Percentiles rank a stretch among this genome's conserved stretches.
These are phyloP conservation scores for Aspergillus sergii DNA, from an alignment of 2,329 filamentous ascomycete species.

Conservation along the genomic window DNA sequence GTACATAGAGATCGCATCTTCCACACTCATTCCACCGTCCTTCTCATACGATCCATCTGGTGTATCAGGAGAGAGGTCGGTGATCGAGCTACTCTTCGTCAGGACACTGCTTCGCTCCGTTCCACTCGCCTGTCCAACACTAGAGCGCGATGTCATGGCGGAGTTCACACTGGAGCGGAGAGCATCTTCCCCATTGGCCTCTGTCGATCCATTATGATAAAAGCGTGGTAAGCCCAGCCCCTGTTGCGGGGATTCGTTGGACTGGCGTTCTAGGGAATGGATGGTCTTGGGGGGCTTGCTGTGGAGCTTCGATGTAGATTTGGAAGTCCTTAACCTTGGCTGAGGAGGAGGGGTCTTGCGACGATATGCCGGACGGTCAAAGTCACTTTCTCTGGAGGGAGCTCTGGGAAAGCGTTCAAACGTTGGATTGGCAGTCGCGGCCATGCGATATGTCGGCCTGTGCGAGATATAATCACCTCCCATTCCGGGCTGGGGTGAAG, in stretches of 20 bases:
- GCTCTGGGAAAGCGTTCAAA: slow-evolving; percentile 22
- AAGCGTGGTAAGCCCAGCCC: slow-evolving; percentile 35
- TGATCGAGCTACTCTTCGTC: slow-evolving; percentile 77
- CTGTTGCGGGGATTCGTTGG: slow-evolving; percentile 23
- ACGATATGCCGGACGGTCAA: slow-evolving; percentile 25
- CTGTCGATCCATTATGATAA: slow-evolving; percentile 33
- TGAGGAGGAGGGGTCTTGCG: slow-evolving; percentile 30
- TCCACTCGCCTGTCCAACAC: slow-evolving; percentile 58
- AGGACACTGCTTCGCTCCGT: slow-evolving; percentile 82
- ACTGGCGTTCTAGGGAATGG: slow-evolving; percentile 28
- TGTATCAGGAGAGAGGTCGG: slow-evolving; percentile 59
- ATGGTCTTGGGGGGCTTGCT: slow-evolving; percentile 30
- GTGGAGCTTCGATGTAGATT: slow-evolving; percentile 39
- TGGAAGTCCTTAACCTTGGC: slow-evolving; percentile 38
- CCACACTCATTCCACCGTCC: slow-evolving; percentile 58
- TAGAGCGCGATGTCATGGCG: slow-evolving; percentile 62
- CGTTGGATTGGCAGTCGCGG: slow-evolving; percentile 24
- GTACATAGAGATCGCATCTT: slow-evolving; percentile 65
- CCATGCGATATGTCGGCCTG: slow-evolving; percentile 24
- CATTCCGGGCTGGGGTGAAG: slow-evolving; percentile 18
- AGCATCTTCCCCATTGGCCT: slow-evolving; percentile 32
- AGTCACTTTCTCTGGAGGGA: slow-evolving; percentile 24
- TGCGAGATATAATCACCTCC: slow-evolving; percentile 15
- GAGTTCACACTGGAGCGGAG: slow-evolving; percentile 63
- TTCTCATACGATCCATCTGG: slow-evolving; percentile 66